Evolutionary conservation across 164 flowering plant species (phyloP), one percentile per base, ranked within the genome.

Genomic region (Litsea cubeba): DNA sequence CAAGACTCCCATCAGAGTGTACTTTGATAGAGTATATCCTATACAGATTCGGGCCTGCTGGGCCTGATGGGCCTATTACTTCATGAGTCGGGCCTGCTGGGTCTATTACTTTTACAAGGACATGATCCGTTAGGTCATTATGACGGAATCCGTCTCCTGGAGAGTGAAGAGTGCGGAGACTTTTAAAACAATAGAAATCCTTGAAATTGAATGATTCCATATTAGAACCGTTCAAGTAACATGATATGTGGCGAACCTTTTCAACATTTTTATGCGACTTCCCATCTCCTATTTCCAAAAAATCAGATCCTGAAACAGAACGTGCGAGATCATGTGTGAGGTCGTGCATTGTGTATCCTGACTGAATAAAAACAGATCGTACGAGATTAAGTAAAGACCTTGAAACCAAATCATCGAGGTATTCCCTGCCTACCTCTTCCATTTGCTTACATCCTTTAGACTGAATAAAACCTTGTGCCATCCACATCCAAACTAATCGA

Each of bases 381-480:
- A 0, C 3, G 5, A 22, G 14, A 25, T 35, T 35, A 28, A 54
- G 2, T 35, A 71, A 54, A 18, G 40, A 50, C 25, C 72, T 17
- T 1, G 20, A 15, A 17, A 71, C 62, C 25, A 71, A 71, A 15
- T 50, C 62, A 50, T 54, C 49, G 17, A 71, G 25, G n/a, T 71
- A 71, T 3, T 11, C 28, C 23, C 32, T 1, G 3, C 40, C 65
- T 26, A 54, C 2, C 3, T 23, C 30, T 12, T 71, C 72, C 72
- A 71, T 23, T 50, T 14, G 40, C 25, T 17, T 54, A 4, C 23
- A 1, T 7, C 23, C 49, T 28, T 62, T 18, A 4, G 46, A 11
- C 26, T 49, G 49, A 62, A 71, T 30, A 60, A 71, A 71, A 32
- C 74, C 74, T 11, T 58, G 65, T 15, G 51, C 66, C 25, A 71